Conservation (phyloP, 2,329 filamentous ascomycete genomes). For the Fusarium liriodendri region DNA sequence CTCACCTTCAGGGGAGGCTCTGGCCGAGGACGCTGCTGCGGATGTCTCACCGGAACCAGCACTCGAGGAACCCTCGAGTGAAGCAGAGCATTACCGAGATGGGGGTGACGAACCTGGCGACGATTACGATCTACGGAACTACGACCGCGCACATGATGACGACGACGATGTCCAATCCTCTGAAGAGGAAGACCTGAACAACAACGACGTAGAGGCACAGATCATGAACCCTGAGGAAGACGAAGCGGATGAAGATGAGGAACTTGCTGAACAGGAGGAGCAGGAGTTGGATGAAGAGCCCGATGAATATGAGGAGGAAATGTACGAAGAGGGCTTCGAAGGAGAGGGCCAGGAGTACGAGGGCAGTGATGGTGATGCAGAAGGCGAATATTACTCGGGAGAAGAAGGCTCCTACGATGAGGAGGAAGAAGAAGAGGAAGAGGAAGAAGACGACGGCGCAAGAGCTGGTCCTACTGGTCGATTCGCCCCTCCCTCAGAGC, state of each 20-base stretch:
- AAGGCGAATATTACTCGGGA: conserved; percentile 42
- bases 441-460: conserved; percentile 27
- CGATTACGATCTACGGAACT: conserved; percentile 50
- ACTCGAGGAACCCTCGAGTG: conserved; percentile 26
- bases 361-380: conserved; percentile 46
- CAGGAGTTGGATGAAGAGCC: conserved; percentile 27
- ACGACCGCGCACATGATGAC: conserved; percentile 47
- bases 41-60: conserved; percentile 14
- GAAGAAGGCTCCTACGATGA: conserved; percentile 43
- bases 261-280: conserved; percentile 37
- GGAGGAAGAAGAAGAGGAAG: conserved; percentile 35
- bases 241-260: conserved; percentile 43
- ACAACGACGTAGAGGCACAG: conserved; percentile 40
- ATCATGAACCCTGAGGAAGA: conserved; percentile 35
- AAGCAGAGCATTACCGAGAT: conserved; percentile 40
- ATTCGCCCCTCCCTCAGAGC: conserved; percentile 42
- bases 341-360: conserved; percentile 33
- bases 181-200: conserved; percentile 44
- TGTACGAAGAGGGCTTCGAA: conserved; percentile 35
- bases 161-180: conserved; percentile 48
- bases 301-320: conserved; percentile 41
- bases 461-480: conserved; percentile 22
- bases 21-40: not conserved
- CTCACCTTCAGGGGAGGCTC: conserved; percentile 11
- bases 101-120: conserved; percentile 46